Evolutionary conservation across 2,329 filamentous ascomycete species (phyloP).

Genomic region (Hypoxylon sp.): DNA sequence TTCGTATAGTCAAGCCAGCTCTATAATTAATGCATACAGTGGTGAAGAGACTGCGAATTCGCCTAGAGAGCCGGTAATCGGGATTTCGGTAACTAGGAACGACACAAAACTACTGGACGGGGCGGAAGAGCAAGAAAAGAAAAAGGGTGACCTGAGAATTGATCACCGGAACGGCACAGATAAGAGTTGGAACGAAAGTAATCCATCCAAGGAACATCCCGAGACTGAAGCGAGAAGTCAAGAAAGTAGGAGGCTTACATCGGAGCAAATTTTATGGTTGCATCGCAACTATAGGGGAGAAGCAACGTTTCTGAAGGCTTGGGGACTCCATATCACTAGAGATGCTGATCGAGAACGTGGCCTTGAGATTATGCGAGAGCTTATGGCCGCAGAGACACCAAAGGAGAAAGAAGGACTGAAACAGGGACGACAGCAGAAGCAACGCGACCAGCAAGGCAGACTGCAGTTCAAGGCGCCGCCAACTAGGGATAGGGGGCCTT

Average conservation of each 20-base stretch:
- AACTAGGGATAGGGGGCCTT: constrained; percentile 8
- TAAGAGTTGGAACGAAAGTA: not conserved
- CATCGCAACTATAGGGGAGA: constrained; percentile 42
- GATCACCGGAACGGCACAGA: not conserved
- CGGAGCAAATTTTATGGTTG: constrained; percentile 35
- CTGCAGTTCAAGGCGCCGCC: not conserved
- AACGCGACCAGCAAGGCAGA: constrained; percentile 4
- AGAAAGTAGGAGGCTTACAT: constrained; percentile 20
- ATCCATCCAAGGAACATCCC: not conserved
- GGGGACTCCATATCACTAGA: constrained; percentile 33
- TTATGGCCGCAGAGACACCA: constrained; percentile 33
- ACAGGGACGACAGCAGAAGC: not conserved
- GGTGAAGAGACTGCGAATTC: not conserved
- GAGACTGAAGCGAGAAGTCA: not conserved
- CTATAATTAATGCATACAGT: not conserved
- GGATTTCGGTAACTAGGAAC: not conserved
- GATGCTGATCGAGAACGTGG: constrained; percentile 32
- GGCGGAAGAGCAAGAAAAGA: not conserved
- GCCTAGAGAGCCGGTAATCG: not conserved
- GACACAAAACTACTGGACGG: too few relatives aligned
- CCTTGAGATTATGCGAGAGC: constrained; percentile 27
- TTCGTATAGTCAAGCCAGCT: not conserved
- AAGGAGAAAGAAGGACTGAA: constrained; percentile 14
- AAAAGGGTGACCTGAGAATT: not conserved
- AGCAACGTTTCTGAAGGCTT: constrained; percentile 40